These are phyloP conservation scores for Beauveria bassiana DNA, from an alignment of 2,329 filamentous ascomycete genomes.

Conservation along the genomic window DNA sequence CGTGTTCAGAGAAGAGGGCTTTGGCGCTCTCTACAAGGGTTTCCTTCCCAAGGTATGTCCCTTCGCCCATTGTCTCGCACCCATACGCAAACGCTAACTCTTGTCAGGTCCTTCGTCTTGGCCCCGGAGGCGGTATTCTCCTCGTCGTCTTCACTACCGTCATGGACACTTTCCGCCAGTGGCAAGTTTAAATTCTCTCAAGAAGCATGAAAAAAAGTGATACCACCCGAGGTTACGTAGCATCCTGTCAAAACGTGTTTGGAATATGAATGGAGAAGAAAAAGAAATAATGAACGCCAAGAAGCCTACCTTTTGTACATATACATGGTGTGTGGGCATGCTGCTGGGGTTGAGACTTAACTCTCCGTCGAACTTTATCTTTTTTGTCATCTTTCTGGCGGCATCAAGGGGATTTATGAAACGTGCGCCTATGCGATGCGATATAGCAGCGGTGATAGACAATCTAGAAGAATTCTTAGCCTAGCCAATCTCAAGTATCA, in stretches of 20 bases:
- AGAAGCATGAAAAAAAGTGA: neutral
- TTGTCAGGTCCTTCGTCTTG: slow-evolving; percentile 37
- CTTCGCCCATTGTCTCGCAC: slow-evolving; percentile 17
- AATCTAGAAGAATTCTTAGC: neutral
- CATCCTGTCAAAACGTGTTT: slow-evolving; percentile 1
- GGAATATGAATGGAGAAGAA: neutral
- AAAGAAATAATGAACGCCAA: neutral
- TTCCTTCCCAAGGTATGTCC: slow-evolving; percentile 90
- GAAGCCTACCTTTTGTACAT: neutral
- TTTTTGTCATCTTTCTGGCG: neutral
- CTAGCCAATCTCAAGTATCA: neutral
- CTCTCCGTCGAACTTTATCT: neutral
- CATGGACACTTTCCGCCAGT: slow-evolving; percentile 83
- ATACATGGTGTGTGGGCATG: neutral
- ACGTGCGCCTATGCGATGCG: neutral
- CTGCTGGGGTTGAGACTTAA: neutral
- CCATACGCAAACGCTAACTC: neutral
- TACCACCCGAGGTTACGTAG: neutral
- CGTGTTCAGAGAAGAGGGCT: slow-evolving; percentile 89
- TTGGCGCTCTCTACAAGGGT: slow-evolving; percentile 89
- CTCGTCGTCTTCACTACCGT: slow-evolving; percentile 81
- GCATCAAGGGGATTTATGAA: neutral
- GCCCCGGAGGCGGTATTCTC: slow-evolving; percentile 57
- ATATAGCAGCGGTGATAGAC: neutral
- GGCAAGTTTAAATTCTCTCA: slow-evolving; percentile 19